phyloP scores from a whole-genome alignment of 2,329 filamentous ascomycete genomes.

The Setomelanomma holmii region DNA sequence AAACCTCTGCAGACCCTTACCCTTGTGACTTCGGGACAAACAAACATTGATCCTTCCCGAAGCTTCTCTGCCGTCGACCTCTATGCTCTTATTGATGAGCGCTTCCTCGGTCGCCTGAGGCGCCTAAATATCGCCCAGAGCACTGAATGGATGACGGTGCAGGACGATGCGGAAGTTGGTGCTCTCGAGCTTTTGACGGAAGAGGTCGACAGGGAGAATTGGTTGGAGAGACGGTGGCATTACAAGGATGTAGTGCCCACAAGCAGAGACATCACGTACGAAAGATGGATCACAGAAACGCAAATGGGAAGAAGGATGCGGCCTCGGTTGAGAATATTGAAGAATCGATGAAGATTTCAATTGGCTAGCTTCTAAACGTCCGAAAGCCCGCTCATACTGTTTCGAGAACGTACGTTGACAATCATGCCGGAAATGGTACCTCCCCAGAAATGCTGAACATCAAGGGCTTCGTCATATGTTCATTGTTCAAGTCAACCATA shows the following conservation, averaged over 20 bases:
- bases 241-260: constrained; percentile 25
- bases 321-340: constrained; percentile 28
- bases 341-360: constrained; percentile 27
- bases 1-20: constrained; percentile 49
- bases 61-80: constrained; percentile 53
- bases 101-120: constrained; percentile 48
- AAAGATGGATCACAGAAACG: constrained; percentile 30
- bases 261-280: constrained; percentile 22
- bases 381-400: too few relatives aligned
- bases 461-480: too few relatives aligned
- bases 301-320: constrained; percentile 30
- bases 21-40: constrained; percentile 49
- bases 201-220: constrained; percentile 50
- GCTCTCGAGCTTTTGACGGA: constrained; percentile 50
- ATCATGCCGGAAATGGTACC: too few relatives aligned
- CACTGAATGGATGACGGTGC: constrained; percentile 47
- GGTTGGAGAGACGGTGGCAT: constrained; percentile 43
- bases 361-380: too few relatives aligned
- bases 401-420: too few relatives aligned
- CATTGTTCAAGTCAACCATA: neutral
- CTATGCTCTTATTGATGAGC: constrained; percentile 50
- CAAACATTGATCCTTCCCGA: constrained; percentile 35
- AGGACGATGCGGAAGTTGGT: constrained; percentile 45
- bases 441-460: too few relatives aligned
- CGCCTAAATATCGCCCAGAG: constrained; percentile 48